phyloP scores from a whole-genome alignment of 2,329 filamentous ascomycete genomes.

The Cryphonectria parasitica region DNA sequence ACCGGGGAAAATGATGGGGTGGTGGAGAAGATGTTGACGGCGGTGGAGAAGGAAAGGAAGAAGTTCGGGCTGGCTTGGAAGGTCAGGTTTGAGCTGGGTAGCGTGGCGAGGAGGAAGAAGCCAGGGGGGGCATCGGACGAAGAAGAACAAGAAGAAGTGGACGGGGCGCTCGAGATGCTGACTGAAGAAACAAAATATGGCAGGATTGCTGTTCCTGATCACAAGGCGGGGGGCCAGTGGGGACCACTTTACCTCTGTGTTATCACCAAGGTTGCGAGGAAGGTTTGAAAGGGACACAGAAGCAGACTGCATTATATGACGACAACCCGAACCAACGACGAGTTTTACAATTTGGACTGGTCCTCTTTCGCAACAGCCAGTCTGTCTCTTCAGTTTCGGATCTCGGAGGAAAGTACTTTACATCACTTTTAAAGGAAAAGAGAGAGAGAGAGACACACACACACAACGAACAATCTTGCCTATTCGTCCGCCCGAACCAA shows the following conservation, averaged over 20 bases:
- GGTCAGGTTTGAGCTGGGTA: constrained; percentile 33
- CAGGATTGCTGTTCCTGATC: constrained; percentile 46
- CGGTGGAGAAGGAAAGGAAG: constrained; percentile 42
- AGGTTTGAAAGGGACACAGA: constrained; percentile 3
- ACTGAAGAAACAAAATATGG: constrained; percentile 41
- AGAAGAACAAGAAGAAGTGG: constrained; percentile 32
- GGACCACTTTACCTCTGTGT: constrained; percentile 46
- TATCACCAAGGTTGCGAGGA: constrained; percentile 39
- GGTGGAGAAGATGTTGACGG: constrained; percentile 39
- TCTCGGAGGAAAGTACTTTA: too few species aligned
- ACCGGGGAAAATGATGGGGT: constrained; percentile 46
- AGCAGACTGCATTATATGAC: not conserved
- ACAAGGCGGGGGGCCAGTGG: constrained; percentile 39
- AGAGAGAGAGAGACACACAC: too few species aligned
- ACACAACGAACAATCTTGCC: not conserved
- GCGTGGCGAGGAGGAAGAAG: constrained; percentile 30
- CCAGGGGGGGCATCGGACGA: constrained; percentile 3
- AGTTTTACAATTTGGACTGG: not conserved
- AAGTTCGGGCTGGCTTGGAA: constrained; percentile 39
- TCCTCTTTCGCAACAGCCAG: not conserved
- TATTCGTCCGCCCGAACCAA: not conserved
- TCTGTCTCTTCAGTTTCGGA: not conserved
- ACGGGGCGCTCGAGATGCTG: constrained; percentile 31
- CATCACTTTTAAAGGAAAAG: too few species aligned
- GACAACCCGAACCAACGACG: not conserved